Percentiles rank a stretch among this genome's conserved stretches.
phyloP scores from a whole-genome alignment of 75 land plant species.

The Adiantum capillusveneris region DNA sequence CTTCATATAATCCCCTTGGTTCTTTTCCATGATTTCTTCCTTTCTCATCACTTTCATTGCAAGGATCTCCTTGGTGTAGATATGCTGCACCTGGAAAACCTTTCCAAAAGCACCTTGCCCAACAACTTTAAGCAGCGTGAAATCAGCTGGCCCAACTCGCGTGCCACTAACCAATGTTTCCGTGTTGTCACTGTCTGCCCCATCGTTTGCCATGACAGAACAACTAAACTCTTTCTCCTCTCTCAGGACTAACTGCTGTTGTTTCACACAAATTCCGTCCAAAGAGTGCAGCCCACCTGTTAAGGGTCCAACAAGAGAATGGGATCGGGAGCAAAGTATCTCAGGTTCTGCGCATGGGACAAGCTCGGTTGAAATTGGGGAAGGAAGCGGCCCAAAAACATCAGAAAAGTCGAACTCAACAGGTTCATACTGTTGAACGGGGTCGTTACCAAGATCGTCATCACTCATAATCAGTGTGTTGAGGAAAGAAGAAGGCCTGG shows the following conservation, averaged over 20 bases:
- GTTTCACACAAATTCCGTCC: constrained; percentile 8
- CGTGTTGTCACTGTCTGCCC: constrained; percentile 13
- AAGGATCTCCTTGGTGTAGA: constrained; percentile 50
- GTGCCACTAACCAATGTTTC: background rate
- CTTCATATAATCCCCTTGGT: constrained; percentile 89
- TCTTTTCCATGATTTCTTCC: constrained; percentile 72
- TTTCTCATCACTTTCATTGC: constrained; percentile 99
- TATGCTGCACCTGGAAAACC: constrained; percentile 40
- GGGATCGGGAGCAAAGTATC: constrained; percentile 62
- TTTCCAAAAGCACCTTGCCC: constrained; percentile 57
- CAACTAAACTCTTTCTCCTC: background rate
- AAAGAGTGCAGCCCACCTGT: constrained; percentile 13
- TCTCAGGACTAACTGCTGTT: background rate
- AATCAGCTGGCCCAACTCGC: constrained; percentile 71
- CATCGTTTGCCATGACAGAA: constrained; percentile 15
- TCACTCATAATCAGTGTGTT: background rate
- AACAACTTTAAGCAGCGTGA: constrained; percentile 65
- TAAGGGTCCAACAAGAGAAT: constrained; percentile 85
- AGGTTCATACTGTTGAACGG: background rate
- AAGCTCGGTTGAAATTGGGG: constrained; percentile 14
- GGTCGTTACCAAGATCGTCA: background rate
- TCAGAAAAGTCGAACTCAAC: constrained; percentile 65
- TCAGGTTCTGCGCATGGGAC: constrained; percentile 42
- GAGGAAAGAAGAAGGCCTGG: background rate
- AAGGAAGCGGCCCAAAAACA: constrained; percentile 55